A percentile compares a stretch with the other conserved stretches of the same genome.
Conservation (phyloP, 257 asterid genomes). For the Mitragyna speciosa region DNA sequence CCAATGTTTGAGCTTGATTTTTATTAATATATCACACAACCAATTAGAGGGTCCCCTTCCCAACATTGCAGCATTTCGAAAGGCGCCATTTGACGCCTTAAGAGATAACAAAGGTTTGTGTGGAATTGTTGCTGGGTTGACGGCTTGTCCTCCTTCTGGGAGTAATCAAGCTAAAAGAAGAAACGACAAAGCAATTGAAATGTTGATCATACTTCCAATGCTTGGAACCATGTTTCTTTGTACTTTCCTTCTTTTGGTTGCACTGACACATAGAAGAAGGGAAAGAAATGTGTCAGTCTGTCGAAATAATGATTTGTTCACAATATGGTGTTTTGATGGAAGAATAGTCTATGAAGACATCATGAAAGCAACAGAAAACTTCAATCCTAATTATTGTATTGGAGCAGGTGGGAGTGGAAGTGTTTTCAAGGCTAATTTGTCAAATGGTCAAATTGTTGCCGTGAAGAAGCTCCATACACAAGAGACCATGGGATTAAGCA, state of each 20-base stretch:
- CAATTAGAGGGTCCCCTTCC: conserved; percentile 45
- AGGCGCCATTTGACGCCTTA: conserved; percentile 25
- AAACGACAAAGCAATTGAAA: background rate
- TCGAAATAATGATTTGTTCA: conserved; percentile 11
- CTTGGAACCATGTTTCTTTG: conserved; percentile 19
- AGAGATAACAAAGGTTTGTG: conserved; percentile 35
- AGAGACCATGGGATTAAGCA: conserved; percentile 2
- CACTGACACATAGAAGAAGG: background rate
- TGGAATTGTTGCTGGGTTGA: conserved; percentile 32
- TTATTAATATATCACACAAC: conserved; percentile 38
- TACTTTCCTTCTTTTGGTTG: conserved; percentile 7
- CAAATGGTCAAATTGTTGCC: conserved; percentile 32
- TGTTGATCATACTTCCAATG: conserved; percentile 2
- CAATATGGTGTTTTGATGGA: conserved; percentile 33
- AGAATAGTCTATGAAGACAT: conserved; percentile 28
- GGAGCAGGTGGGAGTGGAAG: conserved; percentile 37
- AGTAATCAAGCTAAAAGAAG: background rate
- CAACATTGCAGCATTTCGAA: conserved; percentile 27
- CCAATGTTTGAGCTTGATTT: conserved; percentile 23
- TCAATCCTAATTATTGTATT: conserved; percentile 18
- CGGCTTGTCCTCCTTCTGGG: conserved; percentile 19
- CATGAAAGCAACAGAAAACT: conserved; percentile 31
- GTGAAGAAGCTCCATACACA: conserved; percentile 31
- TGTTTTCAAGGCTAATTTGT: conserved; percentile 30
- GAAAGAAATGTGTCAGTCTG: background rate